Percentiles rank a stretch among this genome's conserved stretches.
Conservation (phyloP, 73 alveolate species). For the Chromera velia region DNA sequence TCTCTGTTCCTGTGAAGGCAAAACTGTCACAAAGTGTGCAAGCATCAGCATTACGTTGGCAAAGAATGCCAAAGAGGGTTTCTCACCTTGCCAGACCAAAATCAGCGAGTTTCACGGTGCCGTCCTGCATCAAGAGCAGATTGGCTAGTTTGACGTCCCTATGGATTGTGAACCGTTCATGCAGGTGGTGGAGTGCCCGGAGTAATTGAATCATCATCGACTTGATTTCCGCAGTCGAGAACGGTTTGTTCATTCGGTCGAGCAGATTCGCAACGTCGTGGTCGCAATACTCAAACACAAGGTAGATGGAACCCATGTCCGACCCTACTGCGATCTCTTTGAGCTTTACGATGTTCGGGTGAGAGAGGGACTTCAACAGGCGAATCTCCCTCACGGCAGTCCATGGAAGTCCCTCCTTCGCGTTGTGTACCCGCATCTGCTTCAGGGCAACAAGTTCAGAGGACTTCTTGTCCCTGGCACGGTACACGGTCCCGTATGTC, state of each 20-base stretch:
- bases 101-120: constrained; percentile 51
- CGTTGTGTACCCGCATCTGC: constrained; percentile 54
- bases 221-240: constrained; percentile 4
- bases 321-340: neutral
- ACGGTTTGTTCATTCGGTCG: neutral
- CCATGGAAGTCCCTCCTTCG: constrained; percentile 59
- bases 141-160: constrained; percentile 52
- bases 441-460: constrained; percentile 53
- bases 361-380: constrained; percentile 1
- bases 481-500: constrained; percentile 64
- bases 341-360: constrained; percentile 6
- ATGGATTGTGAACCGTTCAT: constrained; percentile 28
- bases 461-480: constrained; percentile 48
- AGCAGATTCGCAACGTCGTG: neutral
- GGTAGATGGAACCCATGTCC: neutral
- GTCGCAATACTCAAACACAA: neutral
- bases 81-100: constrained; percentile 58
- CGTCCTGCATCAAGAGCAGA: constrained; percentile 17
- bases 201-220: constrained; percentile 34
- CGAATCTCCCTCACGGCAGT: constrained; percentile 30
- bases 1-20: too few species aligned
- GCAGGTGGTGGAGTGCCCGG: constrained; percentile 49
- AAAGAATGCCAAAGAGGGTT: too few species aligned
- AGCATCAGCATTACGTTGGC: too few species aligned
- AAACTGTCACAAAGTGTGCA: too few species aligned